Evolutionary conservation across 345 rosid species (phyloP).

Genomic region (Citrus trifoliata): DNA sequence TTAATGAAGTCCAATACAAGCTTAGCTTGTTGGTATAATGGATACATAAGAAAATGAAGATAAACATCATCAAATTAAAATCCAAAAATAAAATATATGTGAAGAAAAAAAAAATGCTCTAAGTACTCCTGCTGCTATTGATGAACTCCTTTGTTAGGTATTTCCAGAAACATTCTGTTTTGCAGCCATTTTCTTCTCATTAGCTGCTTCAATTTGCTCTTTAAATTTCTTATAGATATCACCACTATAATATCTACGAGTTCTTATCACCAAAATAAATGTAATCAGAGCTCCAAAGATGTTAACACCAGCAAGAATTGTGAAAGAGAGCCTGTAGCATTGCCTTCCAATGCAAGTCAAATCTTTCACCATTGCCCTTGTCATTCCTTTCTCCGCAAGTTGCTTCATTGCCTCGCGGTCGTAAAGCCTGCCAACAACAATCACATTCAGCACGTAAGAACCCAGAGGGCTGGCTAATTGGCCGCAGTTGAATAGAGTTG

Average conservation of each 20-base stretch:
- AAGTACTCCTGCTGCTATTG: neutral
- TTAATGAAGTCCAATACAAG: neutral
- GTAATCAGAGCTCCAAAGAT: conserved; percentile 46
- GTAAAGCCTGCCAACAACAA: conserved; percentile 46
- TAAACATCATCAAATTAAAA: neutral
- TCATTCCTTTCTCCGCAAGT: conserved; percentile 27
- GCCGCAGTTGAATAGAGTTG: conserved; percentile 56
- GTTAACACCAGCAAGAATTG: conserved; percentile 46
- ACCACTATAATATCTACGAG: conserved; percentile 52
- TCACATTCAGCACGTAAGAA: conserved; percentile 48
- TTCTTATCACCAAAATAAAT: conserved; percentile 47
- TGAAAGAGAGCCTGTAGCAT: conserved; percentile 52
- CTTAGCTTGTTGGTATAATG: neutral
- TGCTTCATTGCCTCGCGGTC: conserved; percentile 53
- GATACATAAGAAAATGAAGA: neutral
- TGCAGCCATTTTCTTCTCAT: neutral
- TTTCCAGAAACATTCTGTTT: neutral
- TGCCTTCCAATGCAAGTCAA: conserved; percentile 44
- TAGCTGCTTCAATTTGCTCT: conserved; percentile 15
- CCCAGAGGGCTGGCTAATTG: conserved; percentile 66
- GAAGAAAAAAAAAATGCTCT: neutral
- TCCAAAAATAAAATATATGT: neutral
- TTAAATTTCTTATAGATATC: conserved; percentile 58
- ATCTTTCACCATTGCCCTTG: conserved; percentile 24
- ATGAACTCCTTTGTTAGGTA: neutral